Percentiles rank a stretch among this genome's conserved stretches.
phyloP scores from a whole-genome alignment of 305 asterid species.

The Salvia sclarea region DNA sequence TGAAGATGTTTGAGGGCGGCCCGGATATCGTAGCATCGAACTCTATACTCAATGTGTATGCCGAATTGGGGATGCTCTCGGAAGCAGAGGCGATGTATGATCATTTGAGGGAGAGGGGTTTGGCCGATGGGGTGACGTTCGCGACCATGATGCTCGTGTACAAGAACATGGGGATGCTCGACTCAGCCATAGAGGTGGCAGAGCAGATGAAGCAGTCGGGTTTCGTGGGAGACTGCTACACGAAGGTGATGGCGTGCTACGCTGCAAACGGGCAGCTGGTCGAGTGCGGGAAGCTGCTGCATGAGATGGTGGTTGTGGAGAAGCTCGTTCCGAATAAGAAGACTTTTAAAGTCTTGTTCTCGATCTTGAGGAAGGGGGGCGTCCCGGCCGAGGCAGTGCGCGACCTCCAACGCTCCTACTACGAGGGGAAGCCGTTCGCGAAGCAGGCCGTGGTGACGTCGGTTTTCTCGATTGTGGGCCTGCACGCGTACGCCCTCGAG shows the following conservation, averaged over 20 bases:
- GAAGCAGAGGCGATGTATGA: constrained; percentile 66
- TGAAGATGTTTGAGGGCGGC: constrained; percentile 63
- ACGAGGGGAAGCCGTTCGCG: constrained; percentile 67
- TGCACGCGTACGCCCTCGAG: constrained; percentile 70
- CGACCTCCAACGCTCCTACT: constrained; percentile 63
- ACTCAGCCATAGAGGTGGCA: constrained; percentile 76
- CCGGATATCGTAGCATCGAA: constrained; percentile 89
- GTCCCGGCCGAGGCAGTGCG: constrained; percentile 59
- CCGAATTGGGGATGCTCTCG: constrained; percentile 76
- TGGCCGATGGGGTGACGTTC: constrained; percentile 76
- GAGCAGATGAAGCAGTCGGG: constrained; percentile 68
- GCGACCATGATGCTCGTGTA: constrained; percentile 85
- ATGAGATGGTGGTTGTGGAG: constrained; percentile 63
- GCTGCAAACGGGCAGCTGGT: constrained; percentile 65
- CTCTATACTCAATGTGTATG: constrained; percentile 75
- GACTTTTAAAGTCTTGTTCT: constrained; percentile 73
- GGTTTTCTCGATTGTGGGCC: constrained; percentile 64
- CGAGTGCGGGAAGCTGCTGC: constrained; percentile 75
- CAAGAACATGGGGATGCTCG: constrained; percentile 93
- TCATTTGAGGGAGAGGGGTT: constrained; percentile 44
- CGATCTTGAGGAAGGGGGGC: constrained; percentile 74
- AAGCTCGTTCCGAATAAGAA: constrained; percentile 63
- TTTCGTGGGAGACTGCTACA: constrained; percentile 61
- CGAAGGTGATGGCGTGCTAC: constrained; percentile 80
- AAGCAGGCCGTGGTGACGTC: constrained; percentile 74